Evolutionary conservation across 345 rosid genomes (phyloP).

Genomic region (Euphorbia lathyris): DNA sequence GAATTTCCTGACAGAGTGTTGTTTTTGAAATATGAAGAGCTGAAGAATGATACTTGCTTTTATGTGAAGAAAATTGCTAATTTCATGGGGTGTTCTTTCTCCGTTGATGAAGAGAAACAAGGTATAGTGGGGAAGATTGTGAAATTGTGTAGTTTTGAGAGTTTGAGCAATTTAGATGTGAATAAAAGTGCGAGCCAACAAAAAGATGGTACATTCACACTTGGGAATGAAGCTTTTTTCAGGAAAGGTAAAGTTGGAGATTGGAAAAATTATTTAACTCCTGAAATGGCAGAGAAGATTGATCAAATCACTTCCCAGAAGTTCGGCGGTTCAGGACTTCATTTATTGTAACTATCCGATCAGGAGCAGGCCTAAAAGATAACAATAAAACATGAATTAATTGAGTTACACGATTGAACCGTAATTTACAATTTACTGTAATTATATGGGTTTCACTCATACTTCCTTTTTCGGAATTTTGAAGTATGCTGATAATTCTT

Average conservation of each 20-base stretch:
- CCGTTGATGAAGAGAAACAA: neutral
- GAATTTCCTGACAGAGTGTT: neutral
- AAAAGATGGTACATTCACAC: neutral
- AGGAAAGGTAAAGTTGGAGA: neutral
- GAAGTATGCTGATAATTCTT: too few species aligned
- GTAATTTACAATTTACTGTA: too few species aligned
- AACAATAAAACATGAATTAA: too few species aligned
- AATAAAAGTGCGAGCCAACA: slow-evolving; percentile 11
- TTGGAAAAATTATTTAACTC: neutral
- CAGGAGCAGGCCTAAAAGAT: too few species aligned
- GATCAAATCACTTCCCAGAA: neutral
- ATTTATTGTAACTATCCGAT: too few species aligned
- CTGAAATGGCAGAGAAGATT: neutral
- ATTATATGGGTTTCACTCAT: too few species aligned
- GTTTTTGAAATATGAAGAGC: neutral
- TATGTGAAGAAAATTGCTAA: slow-evolving; percentile 3
- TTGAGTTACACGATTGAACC: too few species aligned
- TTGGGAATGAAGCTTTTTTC: neutral
- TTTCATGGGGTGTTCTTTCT: slow-evolving; percentile 6
- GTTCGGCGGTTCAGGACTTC: neutral
- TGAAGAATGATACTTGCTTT: neutral
- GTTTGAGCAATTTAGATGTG: slow-evolving; percentile 8
- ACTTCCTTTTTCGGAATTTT: too few species aligned
- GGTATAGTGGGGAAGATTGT: neutral
- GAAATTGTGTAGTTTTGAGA: neutral